Base-by-base conservation (phyloP, 2,329 filamentous ascomycete genomes). In the Metarhizium sp. region DNA sequence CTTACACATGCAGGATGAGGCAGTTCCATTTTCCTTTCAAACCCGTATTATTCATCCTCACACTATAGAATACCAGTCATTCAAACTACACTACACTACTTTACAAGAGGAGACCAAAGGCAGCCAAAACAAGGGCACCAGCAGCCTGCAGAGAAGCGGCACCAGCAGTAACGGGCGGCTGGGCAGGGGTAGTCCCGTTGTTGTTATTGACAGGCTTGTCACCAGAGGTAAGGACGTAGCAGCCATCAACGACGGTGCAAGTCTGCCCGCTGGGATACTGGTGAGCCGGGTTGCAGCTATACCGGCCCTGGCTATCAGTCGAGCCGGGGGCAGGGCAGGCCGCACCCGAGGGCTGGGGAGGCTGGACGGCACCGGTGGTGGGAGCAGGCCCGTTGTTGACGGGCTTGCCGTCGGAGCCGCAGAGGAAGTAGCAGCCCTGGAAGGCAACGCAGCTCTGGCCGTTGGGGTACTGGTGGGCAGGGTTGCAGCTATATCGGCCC, bases 401-500 rank as follows among this genome's bases (percentile, higher is more conserved):
- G 3, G 25, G 25, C 25, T 25, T 25, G 25, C 25, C 25, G 25
- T 25, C 25, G 25, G 25, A 25, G 25, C 25, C 25, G 25, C 25
- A 25, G 25, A 25, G 25, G 25, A 25, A 25, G 25, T 25, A 25
- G 25, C 25, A 25, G 25, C 25, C 25, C 4, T 25, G 3, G 25
- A 25, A 1, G 25, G 25, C 25, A 4, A 25, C 25, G 59, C 61
- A 62, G 13, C 13, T 42, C 56, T 59, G 59, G 10, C 59, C 59
- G 43, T 54, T 48, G 51, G 61, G 61, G 53, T 61, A 61, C 54
- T 59, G 45, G 45, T 60, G 57, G 1, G 59, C 61, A 14, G 59
- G 61, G 57, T 61, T 61, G 58, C 61, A 62, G 29, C 52, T 55
- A 57, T 61, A 61, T 38, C 58, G 54, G 54, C 61, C 61, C 38